A percentile compares a stretch with the other conserved stretches of the same genome.
These are phyloP conservation scores for Penicillium soppii DNA, from an alignment of 495 filamentous ascomycete genomes.

Conservation along the genomic window DNA sequence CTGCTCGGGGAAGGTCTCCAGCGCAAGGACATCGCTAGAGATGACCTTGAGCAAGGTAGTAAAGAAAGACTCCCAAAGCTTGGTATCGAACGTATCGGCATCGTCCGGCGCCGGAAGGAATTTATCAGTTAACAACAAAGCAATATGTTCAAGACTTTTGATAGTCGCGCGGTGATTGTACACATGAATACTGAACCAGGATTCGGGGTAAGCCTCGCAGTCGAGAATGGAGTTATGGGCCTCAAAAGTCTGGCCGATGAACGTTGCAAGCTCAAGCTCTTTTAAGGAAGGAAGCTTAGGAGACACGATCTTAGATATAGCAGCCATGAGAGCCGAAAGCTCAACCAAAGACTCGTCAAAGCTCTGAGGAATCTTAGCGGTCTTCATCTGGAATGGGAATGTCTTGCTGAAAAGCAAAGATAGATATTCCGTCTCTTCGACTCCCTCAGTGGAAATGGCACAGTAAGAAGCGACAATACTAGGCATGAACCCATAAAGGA, in stretches of 20 bases:
- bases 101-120: conserved; percentile 87
- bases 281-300: conserved; percentile 57
- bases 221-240: conserved; percentile 86
- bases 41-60: conserved; percentile 85
- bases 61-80: conserved; percentile 93
- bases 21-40: conserved; percentile 78
- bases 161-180: conserved; percentile 93
- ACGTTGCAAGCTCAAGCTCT: conserved; percentile 69
- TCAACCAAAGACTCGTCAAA: conserved; percentile 93
- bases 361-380: conserved; percentile 55
- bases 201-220: conserved; percentile 84
- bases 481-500: conserved; percentile 82
- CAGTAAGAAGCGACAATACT: conserved; percentile 90
- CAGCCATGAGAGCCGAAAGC: conserved; percentile 81
- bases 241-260: conserved; percentile 68
- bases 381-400: conserved; percentile 82
- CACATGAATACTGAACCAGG: conserved; percentile 91
- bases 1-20: conserved; percentile 97
- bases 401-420: conserved; percentile 86
- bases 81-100: conserved; percentile 88
- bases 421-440: conserved; percentile 64
- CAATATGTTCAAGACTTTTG: conserved; percentile 81
- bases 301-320: conserved; percentile 66
- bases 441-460: conserved; percentile 63
- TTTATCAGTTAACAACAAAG: conserved; percentile 69